phyloP scores from a whole-genome alignment of 1,284 basidiomycete genomes.

The Tilletia setariae region DNA sequence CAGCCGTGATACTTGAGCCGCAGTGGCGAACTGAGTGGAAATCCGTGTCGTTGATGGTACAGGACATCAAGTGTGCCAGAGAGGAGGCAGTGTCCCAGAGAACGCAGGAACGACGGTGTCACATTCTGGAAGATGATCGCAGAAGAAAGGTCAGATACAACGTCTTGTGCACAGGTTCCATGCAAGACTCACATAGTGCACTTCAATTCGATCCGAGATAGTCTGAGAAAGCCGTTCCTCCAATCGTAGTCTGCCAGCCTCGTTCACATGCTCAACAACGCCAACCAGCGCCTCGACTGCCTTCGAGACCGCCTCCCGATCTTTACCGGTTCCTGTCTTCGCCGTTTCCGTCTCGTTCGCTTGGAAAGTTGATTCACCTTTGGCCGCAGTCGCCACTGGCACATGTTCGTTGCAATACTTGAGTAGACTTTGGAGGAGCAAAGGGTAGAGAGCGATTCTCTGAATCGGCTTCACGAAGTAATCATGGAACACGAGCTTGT shows the following conservation, averaged over 20 bases:
- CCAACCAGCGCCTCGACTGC: slow-evolving; percentile 43
- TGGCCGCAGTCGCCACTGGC: background rate
- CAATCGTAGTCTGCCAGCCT: slow-evolving; percentile 44
- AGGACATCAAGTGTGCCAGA: slow-evolving; percentile 50
- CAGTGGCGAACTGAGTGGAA: slow-evolving; percentile 45
- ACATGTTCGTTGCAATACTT: slow-evolving; percentile 27
- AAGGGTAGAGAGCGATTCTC: slow-evolving; percentile 50
- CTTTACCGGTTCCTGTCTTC: slow-evolving; percentile 22
- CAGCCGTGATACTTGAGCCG: slow-evolving; percentile 51
- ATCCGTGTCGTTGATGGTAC: slow-evolving; percentile 40
- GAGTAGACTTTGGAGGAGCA: slow-evolving; percentile 47
- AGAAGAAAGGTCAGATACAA: background rate
- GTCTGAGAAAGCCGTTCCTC: slow-evolving; percentile 44
- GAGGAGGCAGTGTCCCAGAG: slow-evolving; percentile 44
- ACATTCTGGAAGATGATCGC: slow-evolving; percentile 18
- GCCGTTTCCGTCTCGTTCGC: slow-evolving; percentile 13
- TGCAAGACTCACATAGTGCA: slow-evolving; percentile 20
- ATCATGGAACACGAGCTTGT: slow-evolving; percentile 42
- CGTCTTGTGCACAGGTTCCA: background rate
- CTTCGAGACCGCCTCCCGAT: slow-evolving; percentile 27
- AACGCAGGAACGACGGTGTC: slow-evolving; percentile 31
- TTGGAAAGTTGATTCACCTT: background rate
- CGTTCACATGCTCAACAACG: slow-evolving; percentile 45
- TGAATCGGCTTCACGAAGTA: slow-evolving; percentile 54
- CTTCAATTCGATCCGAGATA: slow-evolving; percentile 44